Percentiles rank a stretch among this genome's conserved stretches.
Conservation (phyloP, 1,139 yeast species). For the Yamadazyma taylorii region DNA sequence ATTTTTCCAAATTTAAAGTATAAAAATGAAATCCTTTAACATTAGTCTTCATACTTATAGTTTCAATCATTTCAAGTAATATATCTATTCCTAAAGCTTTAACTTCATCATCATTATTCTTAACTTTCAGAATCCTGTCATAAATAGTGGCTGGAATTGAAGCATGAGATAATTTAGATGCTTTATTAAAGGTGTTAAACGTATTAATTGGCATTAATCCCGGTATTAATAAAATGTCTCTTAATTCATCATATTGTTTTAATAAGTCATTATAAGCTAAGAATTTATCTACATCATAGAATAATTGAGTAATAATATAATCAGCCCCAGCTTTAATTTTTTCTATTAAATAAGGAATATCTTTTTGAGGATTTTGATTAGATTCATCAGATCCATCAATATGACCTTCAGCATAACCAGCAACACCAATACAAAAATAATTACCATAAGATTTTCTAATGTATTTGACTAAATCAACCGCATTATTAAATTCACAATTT, state of each 20-base stretch:
- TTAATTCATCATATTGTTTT: conserved; percentile 33
- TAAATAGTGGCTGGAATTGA: conserved; percentile 58
- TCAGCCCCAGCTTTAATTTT: conserved; percentile 51
- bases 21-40: conserved; percentile 87
- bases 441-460: conserved; percentile 69
- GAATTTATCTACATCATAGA: conserved; percentile 44
- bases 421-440: conserved; percentile 85
- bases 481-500: conserved; percentile 62
- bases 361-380: conserved; percentile 61
- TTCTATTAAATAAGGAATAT: conserved; percentile 66
- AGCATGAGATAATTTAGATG: conserved; percentile 89
- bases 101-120: conserved; percentile 80
- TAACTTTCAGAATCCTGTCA: conserved; percentile 51
- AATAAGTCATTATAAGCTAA: conserved; percentile 38
- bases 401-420: conserved; percentile 97
- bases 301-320: conserved; percentile 46
- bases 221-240: conserved; percentile 66
- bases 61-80: conserved; percentile 60
- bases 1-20: conserved; percentile 85
- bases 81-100: conserved; percentile 81
- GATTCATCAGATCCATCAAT: conserved; percentile 72
- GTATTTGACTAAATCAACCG: conserved; percentile 80
- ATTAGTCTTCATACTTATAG: conserved; percentile 50
- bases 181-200: conserved; percentile 79
- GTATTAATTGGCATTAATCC: conserved; percentile 98